Evolutionary conservation across 129 eudicot species (phyloP).

Genomic region (Gnaphalium uliginosum): DNA sequence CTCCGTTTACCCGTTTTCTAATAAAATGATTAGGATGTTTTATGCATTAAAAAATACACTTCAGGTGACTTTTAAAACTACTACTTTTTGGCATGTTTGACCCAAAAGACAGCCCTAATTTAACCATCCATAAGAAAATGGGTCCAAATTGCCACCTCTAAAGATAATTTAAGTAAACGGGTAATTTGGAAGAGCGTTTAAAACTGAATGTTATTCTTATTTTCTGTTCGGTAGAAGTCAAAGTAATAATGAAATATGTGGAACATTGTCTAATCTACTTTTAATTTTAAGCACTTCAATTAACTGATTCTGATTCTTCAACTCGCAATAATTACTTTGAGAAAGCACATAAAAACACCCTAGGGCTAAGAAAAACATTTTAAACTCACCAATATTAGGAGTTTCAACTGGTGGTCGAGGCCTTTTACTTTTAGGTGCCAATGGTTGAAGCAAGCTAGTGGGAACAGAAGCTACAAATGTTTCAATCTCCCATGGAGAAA

Average conservation of each 20-base stretch:
- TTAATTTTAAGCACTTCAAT: no score
- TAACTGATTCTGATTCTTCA: background rate
- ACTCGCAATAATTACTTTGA: background rate
- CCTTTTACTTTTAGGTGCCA: conserved; percentile 35
- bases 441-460: conserved; percentile 28
- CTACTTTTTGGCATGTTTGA: background rate
- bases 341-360: background rate
- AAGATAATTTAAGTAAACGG: no score
- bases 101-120: background rate
- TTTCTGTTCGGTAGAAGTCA: background rate
- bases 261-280: no score
- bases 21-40: no score
- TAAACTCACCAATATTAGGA: conserved; percentile 26
- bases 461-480: conserved; percentile 42
- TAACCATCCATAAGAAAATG: background rate
- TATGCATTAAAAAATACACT: no score
- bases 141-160: background rate
- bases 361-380: background rate
- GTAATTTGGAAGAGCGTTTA: background rate
- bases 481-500: conserved; percentile 86
- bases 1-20: no score
- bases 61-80: no score
- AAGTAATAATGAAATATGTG: background rate
- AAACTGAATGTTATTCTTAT: background rate
- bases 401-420: conserved; percentile 25